Conservation (phyloP, 257 asterid species). For the Thymus quinquecostatus region DNA sequence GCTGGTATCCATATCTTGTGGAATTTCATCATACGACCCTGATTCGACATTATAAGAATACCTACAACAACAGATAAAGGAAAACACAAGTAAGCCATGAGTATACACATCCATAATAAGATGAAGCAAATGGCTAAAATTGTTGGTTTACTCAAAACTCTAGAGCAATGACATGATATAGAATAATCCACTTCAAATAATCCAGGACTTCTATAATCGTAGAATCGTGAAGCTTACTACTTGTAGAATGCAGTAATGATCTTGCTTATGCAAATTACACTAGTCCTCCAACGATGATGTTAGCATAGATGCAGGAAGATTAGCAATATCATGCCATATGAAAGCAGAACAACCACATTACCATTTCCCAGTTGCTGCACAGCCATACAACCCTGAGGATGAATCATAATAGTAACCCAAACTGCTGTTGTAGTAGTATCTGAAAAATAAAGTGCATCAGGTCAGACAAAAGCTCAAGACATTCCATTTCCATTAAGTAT, state of each 20-base stretch:
- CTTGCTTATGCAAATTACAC: neutral
- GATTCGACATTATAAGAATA: slow-evolving; percentile 69
- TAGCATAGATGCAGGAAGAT: neutral
- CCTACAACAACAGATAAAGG: slow-evolving; percentile 43
- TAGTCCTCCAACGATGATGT: neutral
- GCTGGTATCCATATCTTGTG: slow-evolving; percentile 35
- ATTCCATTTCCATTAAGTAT: neutral
- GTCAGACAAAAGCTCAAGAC: slow-evolving; percentile 5
- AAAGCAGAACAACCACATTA: slow-evolving; percentile 31
- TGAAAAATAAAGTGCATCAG: slow-evolving; percentile 33
- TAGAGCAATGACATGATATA: neutral
- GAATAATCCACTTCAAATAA: neutral
- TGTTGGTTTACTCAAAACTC: neutral
- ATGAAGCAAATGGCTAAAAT: neutral
- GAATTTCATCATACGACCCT: slow-evolving; percentile 73
- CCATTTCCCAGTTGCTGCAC: slow-evolving; percentile 92
- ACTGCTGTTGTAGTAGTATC: slow-evolving; percentile 91
- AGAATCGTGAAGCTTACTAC: neutral
- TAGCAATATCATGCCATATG: neutral
- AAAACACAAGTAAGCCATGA: slow-evolving; percentile 18
- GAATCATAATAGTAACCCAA: slow-evolving; percentile 94
- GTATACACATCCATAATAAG: neutral
- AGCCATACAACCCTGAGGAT: slow-evolving; percentile 77
- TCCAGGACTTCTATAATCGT: neutral
- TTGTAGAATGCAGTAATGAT: neutral